Percentiles rank a stretch among this genome's conserved stretches.
phyloP scores from a whole-genome alignment of 306 rosid genomes.

The Hippophae rhamnoides region DNA sequence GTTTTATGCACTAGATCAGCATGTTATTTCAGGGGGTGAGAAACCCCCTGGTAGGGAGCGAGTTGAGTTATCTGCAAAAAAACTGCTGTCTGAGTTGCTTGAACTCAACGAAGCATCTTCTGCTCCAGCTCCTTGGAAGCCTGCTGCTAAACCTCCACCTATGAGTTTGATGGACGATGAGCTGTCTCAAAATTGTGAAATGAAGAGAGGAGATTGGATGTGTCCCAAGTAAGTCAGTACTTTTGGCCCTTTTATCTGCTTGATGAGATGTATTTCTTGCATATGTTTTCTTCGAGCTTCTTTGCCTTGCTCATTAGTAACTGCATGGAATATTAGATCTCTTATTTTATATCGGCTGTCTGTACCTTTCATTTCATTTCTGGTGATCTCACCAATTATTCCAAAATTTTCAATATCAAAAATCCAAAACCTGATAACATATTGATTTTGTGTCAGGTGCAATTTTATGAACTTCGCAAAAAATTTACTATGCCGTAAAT shows the following conservation, averaged over 20 bases:
- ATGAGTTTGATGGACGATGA: constrained; percentile 15
- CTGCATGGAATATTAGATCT: too few species aligned
- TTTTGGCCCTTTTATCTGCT: constrained; percentile 8
- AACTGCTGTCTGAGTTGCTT: constrained; percentile 60
- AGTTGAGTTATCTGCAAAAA: constrained; percentile 63
- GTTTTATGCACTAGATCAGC: constrained; percentile 66
- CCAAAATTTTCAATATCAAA: constrained; percentile 11
- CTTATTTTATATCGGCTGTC: background rate
- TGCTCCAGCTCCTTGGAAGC: constrained; percentile 36
- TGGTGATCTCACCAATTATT: background rate
- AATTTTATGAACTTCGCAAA: constrained; percentile 69
- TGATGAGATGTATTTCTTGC: background rate
- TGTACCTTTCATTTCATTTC: constrained; percentile 4
- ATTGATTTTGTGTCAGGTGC: constrained; percentile 47
- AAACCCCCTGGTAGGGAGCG: constrained; percentile 60
- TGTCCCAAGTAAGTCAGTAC: constrained; percentile 66
- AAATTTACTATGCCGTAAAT: constrained; percentile 48
- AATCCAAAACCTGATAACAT: constrained; percentile 6
- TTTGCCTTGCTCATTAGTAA: too few species aligned
- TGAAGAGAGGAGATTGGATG: constrained; percentile 81
- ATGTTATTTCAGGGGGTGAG: constrained; percentile 54
- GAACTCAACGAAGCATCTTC: constrained; percentile 53
- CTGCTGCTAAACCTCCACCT: constrained; percentile 22
- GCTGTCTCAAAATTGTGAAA: constrained; percentile 35
- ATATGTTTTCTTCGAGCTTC: background rate